Percentiles rank a stretch among this genome's conserved stretches.
These are phyloP conservation scores for Coemansia sp. DNA, from an alignment of 192 early-diverging fungal genomes.

Conservation along the genomic window DNA sequence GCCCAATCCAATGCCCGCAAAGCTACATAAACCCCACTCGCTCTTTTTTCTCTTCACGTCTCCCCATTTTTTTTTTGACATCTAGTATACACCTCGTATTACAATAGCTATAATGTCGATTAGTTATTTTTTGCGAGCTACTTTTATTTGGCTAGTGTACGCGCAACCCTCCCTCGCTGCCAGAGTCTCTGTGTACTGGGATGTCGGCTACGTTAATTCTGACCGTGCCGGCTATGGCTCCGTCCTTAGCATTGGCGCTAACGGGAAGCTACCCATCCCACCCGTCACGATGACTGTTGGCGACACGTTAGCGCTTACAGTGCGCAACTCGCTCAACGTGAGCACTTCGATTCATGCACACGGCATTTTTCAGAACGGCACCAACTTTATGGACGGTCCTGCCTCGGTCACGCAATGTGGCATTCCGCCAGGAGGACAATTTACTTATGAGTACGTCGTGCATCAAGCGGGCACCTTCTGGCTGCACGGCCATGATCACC, in stretches of 20 bases:
- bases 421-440: constrained; percentile 65
- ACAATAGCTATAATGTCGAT: not conserved
- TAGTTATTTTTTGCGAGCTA: not conserved
- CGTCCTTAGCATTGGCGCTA: constrained; percentile 65
- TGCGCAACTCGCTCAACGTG: constrained; percentile 58
- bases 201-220: constrained; percentile 63
- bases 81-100: not conserved
- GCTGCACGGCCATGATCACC: constrained; percentile 71
- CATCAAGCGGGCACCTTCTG: constrained; percentile 81
- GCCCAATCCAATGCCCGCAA: too few species aligned
- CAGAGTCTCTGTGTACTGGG: constrained; percentile 58
- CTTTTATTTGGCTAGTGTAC: not conserved
- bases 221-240: constrained; percentile 65
- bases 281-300: constrained; percentile 7
- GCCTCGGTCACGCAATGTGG: constrained; percentile 70
- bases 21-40: too few species aligned
- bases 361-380: constrained; percentile 76
- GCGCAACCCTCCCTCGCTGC: not conserved
- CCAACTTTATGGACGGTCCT: constrained; percentile 68
- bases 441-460: constrained; percentile 69
- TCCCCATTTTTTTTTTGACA: not conserved
- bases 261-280: constrained; percentile 63
- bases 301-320: constrained; percentile 30
- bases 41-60: not conserved
- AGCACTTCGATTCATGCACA: constrained; percentile 75